Conservation (phyloP, 2,329 filamentous ascomycete genomes). For the Colletotrichum sp. region DNA sequence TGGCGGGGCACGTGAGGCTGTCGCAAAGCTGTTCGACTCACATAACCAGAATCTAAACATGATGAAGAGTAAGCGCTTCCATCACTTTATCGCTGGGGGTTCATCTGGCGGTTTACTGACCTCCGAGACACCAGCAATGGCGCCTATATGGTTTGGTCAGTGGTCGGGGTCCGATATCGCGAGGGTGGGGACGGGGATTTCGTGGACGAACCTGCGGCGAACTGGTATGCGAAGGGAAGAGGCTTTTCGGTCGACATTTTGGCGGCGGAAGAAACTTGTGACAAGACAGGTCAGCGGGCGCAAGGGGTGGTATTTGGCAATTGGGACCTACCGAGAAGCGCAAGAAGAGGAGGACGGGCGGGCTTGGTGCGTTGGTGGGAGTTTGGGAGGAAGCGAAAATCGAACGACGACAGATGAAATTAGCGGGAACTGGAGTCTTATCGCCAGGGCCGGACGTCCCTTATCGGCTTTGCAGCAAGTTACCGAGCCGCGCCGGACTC, state of each 20-base stretch:
- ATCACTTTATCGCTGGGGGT: conserved; percentile 8
- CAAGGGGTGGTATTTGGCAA: neutral
- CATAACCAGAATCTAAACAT: conserved; percentile 83
- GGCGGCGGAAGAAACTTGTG: conserved; percentile 20
- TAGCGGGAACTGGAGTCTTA: conserved; percentile 17
- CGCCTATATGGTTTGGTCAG: conserved; percentile 59
- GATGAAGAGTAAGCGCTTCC: conserved; percentile 25
- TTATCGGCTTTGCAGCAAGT: conserved; percentile 8
- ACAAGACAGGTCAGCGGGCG: neutral
- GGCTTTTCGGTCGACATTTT: conserved; percentile 74
- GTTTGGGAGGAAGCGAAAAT: conserved; percentile 13
- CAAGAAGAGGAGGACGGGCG: neutral
- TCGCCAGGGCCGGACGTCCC: conserved; percentile 1
- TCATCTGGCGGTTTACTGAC: conserved; percentile 56
- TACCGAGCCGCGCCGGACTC: conserved; percentile 11
- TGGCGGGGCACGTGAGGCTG: conserved; percentile 21
- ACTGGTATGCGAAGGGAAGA: conserved; percentile 92
- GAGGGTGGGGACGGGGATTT: conserved; percentile 25
- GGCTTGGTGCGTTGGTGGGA: neutral
- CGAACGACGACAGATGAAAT: neutral
- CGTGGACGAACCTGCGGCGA: conserved; percentile 76
- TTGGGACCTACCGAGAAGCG: conserved; percentile 11
- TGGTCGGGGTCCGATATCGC: conserved; percentile 23
- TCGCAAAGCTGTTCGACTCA: conserved; percentile 44
- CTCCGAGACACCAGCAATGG: conserved; percentile 97